Base-by-base conservation (phyloP, 1,284 basidiomycete genomes). In the Golubevia sp. region DNA sequence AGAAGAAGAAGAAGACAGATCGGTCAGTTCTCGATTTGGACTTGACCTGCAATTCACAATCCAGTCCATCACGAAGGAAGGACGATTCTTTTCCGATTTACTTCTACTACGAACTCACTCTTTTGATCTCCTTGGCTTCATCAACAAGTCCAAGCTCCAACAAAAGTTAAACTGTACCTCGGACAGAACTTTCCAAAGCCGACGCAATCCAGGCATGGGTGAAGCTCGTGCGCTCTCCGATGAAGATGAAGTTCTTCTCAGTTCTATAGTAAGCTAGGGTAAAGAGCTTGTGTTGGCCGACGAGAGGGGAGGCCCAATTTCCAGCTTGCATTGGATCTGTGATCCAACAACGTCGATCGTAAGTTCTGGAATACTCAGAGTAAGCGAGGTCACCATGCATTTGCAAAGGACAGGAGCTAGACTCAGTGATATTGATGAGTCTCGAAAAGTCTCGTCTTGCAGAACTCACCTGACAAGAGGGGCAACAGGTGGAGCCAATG, bases 91-190 rank as follows among this genome's bases (percentile, higher is more conserved):
- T 38, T 13, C 38, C 38, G 11, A 13, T 44, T 44, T 44, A 18
- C 38, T 18, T 13, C 38, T 44, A 8, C 11, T 13, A 15, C 3
- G n/a, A n/a, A n/a, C n/a, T n/a, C n/a, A n/a, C n/a, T n/a, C n/a
- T n/a, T n/a, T 55, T 59, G 7, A 59, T n/a, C 58, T 59, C 20
- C 23, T 59, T 59, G 5, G 58, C 58, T 55, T 59, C 58, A 7
- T 59, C 58, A n/a, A 59, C 58, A n/a, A 59, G 50, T 20, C 58
- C 58, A 11, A 59, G 51, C 38, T 59, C 58, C 6, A 59, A 34
- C 53, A 59, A 55, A 26, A 59, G 58, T 55, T 59, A 55, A 18
- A 59, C 21, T 4, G 53, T 56, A 21, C 58, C 58, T 55, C 58
- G 18, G 13, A 59, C 58, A 3, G 20, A 23, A 7, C 51, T 54